Percentiles rank a stretch among this genome's conserved stretches.
phyloP scores from a whole-genome alignment of 2,329 filamentous ascomycete genomes.

The Diaporthe eres region DNA sequence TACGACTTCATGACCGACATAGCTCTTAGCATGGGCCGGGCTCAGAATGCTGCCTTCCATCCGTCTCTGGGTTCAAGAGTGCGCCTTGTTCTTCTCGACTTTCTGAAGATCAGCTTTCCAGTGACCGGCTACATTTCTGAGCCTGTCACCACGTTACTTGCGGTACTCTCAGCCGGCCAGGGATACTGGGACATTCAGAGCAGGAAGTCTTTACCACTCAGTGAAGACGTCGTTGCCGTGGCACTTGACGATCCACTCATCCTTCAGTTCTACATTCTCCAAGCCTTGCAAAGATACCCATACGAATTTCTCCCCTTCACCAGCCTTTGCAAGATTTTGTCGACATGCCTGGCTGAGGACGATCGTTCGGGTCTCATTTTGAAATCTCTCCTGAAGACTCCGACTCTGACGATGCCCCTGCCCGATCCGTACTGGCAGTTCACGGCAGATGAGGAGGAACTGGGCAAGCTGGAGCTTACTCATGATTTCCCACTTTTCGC shows the following conservation, averaged over 20 bases:
- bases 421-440: constrained; percentile 80
- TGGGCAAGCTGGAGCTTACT: constrained; percentile 80
- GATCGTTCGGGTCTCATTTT: constrained; percentile 58
- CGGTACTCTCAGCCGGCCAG: constrained; percentile 71
- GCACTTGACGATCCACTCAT: constrained; percentile 70
- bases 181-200: constrained; percentile 68
- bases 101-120: constrained; percentile 77
- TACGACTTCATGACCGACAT: constrained; percentile 69
- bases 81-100: constrained; percentile 76
- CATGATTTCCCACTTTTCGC: constrained; percentile 75
- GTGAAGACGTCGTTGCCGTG: constrained; percentile 53
- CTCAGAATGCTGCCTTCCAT: constrained; percentile 63
- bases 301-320: constrained; percentile 88
- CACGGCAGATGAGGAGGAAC: constrained; percentile 87
- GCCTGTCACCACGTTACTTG: constrained; percentile 75
- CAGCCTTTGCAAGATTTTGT: constrained; percentile 77
- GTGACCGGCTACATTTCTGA: constrained; percentile 81
- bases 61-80: constrained; percentile 73
- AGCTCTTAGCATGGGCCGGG: constrained; percentile 61
- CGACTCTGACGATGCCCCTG: constrained; percentile 83
- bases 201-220: constrained; percentile 54
- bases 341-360: constrained; percentile 60
- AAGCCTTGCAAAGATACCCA: constrained; percentile 84
- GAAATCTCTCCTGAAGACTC: constrained; percentile 76
- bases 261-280: constrained; percentile 72